phyloP scores from a whole-genome alignment of 306 rosid species.

The Urtica urens region DNA sequence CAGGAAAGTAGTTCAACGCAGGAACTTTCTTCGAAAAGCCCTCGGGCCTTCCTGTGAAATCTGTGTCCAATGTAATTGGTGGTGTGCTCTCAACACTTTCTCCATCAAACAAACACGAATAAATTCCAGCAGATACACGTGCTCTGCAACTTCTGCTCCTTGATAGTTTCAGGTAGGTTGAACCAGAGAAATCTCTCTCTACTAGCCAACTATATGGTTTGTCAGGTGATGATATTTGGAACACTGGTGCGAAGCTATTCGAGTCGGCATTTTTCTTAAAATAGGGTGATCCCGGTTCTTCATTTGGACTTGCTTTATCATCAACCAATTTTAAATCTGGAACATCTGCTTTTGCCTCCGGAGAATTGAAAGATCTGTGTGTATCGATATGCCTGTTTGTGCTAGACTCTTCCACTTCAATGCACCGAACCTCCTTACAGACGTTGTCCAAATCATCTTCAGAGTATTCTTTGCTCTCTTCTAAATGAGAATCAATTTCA shows the following conservation, averaged over 20 bases:
- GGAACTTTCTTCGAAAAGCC: constrained; percentile 35
- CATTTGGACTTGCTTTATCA: constrained; percentile 24
- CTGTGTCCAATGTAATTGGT: constrained; percentile 42
- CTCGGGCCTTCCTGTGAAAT: constrained; percentile 53
- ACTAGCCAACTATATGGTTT: constrained; percentile 30
- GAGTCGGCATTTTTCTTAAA: constrained; percentile 24
- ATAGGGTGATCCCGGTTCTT: constrained; percentile 25
- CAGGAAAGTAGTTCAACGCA: constrained; percentile 28
- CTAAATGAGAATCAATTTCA: constrained; percentile 25
- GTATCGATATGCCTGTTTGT: constrained; percentile 25
- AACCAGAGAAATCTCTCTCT: constrained; percentile 20
- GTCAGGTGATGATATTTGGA: constrained; percentile 35
- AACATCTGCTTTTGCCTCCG: constrained; percentile 29
- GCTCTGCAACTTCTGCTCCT: constrained; percentile 81
- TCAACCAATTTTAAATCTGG: constrained; percentile 30
- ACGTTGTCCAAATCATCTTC: constrained; percentile 39
- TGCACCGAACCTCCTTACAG: constrained; percentile 77
- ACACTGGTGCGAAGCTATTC: constrained; percentile 25
- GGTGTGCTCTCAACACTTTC: constrained; percentile 46
- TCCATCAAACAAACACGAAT: constrained; percentile 45
- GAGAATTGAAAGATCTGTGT: constrained; percentile 33
- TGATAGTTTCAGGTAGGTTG: constrained; percentile 28
- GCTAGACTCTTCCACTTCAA: constrained; percentile 45
- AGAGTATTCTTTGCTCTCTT: constrained; percentile 38
- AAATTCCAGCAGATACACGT: constrained; percentile 32